A percentile compares a stretch with the other conserved stretches of the same genome.
Conservation (phyloP, 177 flowering plant species). For the Telopea speciosissima region DNA sequence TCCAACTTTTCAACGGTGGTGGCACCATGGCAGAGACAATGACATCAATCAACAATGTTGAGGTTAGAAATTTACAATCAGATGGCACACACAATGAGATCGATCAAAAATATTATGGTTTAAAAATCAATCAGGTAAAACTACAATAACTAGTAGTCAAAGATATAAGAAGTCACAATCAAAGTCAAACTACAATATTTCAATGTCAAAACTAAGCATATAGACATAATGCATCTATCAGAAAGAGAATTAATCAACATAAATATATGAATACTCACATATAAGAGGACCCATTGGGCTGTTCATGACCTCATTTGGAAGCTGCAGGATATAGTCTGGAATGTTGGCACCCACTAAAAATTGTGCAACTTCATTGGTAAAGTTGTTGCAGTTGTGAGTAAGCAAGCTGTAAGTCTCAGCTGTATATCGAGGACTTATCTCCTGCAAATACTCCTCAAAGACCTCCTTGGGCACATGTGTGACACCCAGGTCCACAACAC, state of each 20-base stretch:
- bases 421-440: slow-evolving; percentile 83
- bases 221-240: too few species aligned
- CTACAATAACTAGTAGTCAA: too few species aligned
- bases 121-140: too few species aligned
- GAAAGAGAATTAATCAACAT: neutral
- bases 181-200: neutral
- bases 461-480: slow-evolving; percentile 91
- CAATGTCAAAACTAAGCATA: neutral
- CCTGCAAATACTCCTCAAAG: slow-evolving; percentile 82
- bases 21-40: too few species aligned
- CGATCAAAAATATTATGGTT: too few species aligned
- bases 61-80: too few species aligned
- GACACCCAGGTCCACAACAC: slow-evolving; percentile 68
- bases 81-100: too few species aligned
- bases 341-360: slow-evolving; percentile 72
- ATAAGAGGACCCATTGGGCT: slow-evolving; percentile 94
- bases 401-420: slow-evolving; percentile 90
- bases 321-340: slow-evolving; percentile 84
- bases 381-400: slow-evolving; percentile 89
- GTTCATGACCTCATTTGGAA: slow-evolving; percentile 82
- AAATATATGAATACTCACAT: slow-evolving; percentile 40
- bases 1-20: too few species aligned
- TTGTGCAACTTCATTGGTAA: slow-evolving; percentile 93
- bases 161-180: too few species aligned
- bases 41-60: too few species aligned